Conservation (phyloP, 345 rosid genomes). For the Litchi chinensis region DNA sequence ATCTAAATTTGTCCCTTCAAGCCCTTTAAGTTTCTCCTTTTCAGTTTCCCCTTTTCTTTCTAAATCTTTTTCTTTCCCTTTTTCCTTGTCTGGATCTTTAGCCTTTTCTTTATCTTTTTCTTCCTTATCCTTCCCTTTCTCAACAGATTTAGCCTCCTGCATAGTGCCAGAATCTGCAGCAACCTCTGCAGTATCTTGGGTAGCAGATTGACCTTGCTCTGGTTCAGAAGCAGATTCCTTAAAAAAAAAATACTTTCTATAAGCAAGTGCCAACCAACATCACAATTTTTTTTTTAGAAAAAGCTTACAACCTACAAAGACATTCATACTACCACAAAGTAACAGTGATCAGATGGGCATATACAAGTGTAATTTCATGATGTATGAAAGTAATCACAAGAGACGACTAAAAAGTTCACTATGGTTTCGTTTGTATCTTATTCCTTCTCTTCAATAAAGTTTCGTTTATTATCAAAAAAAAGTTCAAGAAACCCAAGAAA, state of each 20-base stretch:
- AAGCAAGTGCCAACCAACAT: slow-evolving; percentile 10
- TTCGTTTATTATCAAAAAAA: no score
- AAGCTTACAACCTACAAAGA: background rate
- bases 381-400: background rate
- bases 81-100: slow-evolving; percentile 51
- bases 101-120: slow-evolving; percentile 74
- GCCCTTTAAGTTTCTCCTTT: slow-evolving; percentile 85
- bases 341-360: background rate
- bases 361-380: background rate
- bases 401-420: background rate
- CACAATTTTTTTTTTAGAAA: background rate
- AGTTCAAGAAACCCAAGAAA: background rate
- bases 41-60: slow-evolving; percentile 82
- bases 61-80: slow-evolving; percentile 70
- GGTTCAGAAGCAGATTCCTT: slow-evolving; percentile 75
- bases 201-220: slow-evolving; percentile 54
- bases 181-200: slow-evolving; percentile 60
- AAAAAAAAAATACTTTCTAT: slow-evolving; percentile 14
- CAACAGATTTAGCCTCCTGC: slow-evolving; percentile 59
- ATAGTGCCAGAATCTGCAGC: slow-evolving; percentile 55
- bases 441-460: no score
- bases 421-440: no score
- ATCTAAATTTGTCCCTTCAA: slow-evolving; percentile 92
- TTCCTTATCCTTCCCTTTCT: slow-evolving; percentile 82
- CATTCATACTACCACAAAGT: background rate